A percentile compares a stretch with the other conserved stretches of the same genome.
Evolutionary conservation across 106 monocot species (phyloP).

Genomic region (Xerophyta viscosa): DNA sequence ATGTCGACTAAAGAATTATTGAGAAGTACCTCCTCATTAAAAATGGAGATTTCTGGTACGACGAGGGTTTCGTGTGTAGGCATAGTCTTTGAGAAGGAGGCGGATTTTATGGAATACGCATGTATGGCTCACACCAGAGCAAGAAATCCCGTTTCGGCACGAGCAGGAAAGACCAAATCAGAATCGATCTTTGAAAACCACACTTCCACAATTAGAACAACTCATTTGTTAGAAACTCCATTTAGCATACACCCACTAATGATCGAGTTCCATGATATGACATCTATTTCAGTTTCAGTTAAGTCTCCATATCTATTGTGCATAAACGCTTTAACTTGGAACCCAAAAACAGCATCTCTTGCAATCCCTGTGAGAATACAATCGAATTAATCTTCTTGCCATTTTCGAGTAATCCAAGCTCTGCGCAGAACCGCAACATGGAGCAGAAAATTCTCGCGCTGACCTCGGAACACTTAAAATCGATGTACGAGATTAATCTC

Average conservation of each 20-base stretch:
- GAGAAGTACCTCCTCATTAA: constrained; percentile 25
- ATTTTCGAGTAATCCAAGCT: constrained; percentile 25
- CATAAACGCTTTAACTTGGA: constrained; percentile 52
- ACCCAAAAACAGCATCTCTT: constrained; percentile 23
- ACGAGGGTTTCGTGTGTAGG: neutral
- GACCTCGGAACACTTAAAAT: neutral
- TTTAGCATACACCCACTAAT: constrained; percentile 52
- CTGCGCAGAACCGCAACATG: constrained; percentile 56
- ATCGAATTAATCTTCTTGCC: constrained; percentile 38
- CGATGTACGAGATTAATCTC: neutral
- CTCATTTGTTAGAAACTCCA: constrained; percentile 10
- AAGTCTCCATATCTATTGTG: constrained; percentile 65
- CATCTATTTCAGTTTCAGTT: constrained; percentile 36
- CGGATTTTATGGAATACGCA: constrained; percentile 50
- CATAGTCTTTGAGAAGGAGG: neutral
- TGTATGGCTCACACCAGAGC: constrained; percentile 37
- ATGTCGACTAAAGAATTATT: constrained; percentile 56
- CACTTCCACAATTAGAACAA: constrained; percentile 38
- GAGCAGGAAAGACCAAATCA: constrained; percentile 66
- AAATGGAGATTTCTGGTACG: neutral
- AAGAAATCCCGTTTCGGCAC: constrained; percentile 22
- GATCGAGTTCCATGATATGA: constrained; percentile 67
- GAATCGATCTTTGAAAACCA: constrained; percentile 28
- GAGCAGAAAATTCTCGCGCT: constrained; percentile 21
- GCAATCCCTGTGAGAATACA: constrained; percentile 23